Percentiles rank a stretch among this genome's conserved stretches.
phyloP scores from a whole-genome alignment of 768 basidiomycete genomes.

The Suillus spraguei region DNA sequence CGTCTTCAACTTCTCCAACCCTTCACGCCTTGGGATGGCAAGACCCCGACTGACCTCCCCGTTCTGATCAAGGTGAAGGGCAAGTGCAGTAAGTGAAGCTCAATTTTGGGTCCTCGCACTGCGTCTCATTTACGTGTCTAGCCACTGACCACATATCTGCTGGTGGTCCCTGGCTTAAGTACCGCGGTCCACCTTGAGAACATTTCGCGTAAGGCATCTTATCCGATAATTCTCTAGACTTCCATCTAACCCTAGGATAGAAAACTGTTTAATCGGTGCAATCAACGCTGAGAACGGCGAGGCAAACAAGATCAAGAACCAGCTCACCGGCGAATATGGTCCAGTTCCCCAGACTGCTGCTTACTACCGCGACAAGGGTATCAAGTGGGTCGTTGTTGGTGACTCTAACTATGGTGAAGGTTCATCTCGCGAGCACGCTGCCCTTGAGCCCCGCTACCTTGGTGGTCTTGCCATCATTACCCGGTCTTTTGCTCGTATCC shows the following conservation, averaged over 20 bases:
- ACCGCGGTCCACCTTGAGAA: conserved; percentile 98
- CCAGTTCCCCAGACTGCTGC: conserved; percentile 86
- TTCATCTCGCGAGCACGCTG: conserved; percentile 97
- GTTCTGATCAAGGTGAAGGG: conserved; percentile 98
- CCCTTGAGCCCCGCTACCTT: conserved; percentile 93
- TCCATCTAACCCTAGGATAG: conserved; percentile 37
- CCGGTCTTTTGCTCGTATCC: conserved; percentile 96
- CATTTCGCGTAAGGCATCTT: conserved; percentile 76
- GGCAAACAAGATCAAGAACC: conserved; percentile 95
- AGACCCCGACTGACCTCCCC: conserved; percentile 86
- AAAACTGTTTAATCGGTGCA: conserved; percentile 97
- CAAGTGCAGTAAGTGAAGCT: conserved; percentile 85
- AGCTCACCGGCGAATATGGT: conserved; percentile 82
- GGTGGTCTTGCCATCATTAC: conserved; percentile 96
- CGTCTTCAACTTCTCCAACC: conserved; percentile 90
- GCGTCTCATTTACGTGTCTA: conserved; percentile 24
- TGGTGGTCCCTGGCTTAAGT: conserved; percentile 99
- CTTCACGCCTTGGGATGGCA: conserved; percentile 92
- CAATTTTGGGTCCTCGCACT: not conserved
- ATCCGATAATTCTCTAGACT: not conserved
- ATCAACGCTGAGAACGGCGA: conserved; percentile 95
- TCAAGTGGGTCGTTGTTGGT: conserved; percentile 98
- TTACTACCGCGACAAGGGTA: conserved; percentile 84
- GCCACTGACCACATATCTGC: conserved; percentile 95
- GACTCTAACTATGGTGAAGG: conserved; percentile 98